Evolutionary conservation across 345 rosid species (phyloP), one percentile per base, ranked within the genome.

Genomic region (Leavenworthia alabamica): DNA sequence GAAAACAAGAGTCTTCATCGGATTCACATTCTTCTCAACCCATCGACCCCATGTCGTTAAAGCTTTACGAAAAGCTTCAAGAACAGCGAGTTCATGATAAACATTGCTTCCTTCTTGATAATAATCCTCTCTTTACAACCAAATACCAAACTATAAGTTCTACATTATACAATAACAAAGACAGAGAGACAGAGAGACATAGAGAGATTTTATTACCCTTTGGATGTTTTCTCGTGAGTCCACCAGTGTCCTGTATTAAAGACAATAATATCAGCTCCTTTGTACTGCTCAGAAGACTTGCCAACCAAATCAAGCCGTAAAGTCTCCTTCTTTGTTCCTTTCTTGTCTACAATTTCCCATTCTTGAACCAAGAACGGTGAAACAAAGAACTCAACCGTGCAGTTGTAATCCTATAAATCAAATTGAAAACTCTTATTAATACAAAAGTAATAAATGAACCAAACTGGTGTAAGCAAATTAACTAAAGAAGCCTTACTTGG

Each of bases 161-260:
- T 46, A 37, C 68, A 53, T 36, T 23, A 39, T 24, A 64, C 26
- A 19, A 39, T 43, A 46, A 46, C 37, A 32, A 11, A 27, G 6
- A 35, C 37, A 16, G 45, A 40, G 41, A 66, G 40, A 32, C 31
- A 23, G 22, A 5, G 8, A 32, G 46, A 12, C 6, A 24, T 13
- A 36, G 37, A 49, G 45, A 22, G n/a, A 1, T 45, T 10, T 3
- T 42, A 24, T 8, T 71, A 92, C 99, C 99, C 99, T 77, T 71
- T 76, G 10, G 97, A 75, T 61, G 99, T 93, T 73, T 93, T 93
- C 32, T 93, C 99, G 20, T 94, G 99, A 69, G 97, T 94, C 99
- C 99, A 90, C 99, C 99, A 94, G 56, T 94, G 99, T n/a, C 99
- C 99, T 0, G 99, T 93, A 54, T 93, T 93, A 78, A 93, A 93